Percentiles rank a stretch among this genome's conserved stretches.
Evolutionary conservation across 805 yeast species (phyloP).

Genomic region (Ogataea pini): DNA sequence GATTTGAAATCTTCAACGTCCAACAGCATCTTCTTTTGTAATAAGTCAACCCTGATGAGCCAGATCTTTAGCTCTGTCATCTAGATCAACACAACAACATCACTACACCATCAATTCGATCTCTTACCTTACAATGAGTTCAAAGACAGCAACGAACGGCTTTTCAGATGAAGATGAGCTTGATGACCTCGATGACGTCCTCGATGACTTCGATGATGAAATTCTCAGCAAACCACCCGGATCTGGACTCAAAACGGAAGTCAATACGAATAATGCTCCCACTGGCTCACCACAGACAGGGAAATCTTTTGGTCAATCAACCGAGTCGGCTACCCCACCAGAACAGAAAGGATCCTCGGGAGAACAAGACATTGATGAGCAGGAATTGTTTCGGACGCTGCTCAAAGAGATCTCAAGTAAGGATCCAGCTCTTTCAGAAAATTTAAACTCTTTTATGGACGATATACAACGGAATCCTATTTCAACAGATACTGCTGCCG

Average conservation of each 20-base stretch:
- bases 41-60: no score
- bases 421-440: conserved; percentile 33
- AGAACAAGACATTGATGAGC: conserved; percentile 20
- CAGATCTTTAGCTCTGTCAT: neutral
- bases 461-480: conserved; percentile 18
- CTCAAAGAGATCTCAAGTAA: conserved; percentile 25
- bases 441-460: conserved; percentile 25
- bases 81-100: neutral
- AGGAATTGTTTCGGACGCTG: conserved; percentile 27
- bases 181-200: conserved; percentile 77
- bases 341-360: conserved; percentile 20
- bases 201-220: conserved; percentile 83
- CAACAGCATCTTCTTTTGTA: no score
- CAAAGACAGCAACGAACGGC: conserved; percentile 5
- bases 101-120: neutral
- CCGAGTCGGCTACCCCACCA: neutral
- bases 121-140: conserved; percentile 7
- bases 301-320: neutral
- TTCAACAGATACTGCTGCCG: conserved; percentile 19
- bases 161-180: conserved; percentile 51
- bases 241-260: conserved; percentile 28
- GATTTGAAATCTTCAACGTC: no score
- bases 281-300: neutral
- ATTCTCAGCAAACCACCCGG: conserved; percentile 65
- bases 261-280: neutral